These are phyloP conservation scores for Intubia oerlemansii DNA, from an alignment of 2,329 filamentous ascomycete species.

Conservation along the genomic window DNA sequence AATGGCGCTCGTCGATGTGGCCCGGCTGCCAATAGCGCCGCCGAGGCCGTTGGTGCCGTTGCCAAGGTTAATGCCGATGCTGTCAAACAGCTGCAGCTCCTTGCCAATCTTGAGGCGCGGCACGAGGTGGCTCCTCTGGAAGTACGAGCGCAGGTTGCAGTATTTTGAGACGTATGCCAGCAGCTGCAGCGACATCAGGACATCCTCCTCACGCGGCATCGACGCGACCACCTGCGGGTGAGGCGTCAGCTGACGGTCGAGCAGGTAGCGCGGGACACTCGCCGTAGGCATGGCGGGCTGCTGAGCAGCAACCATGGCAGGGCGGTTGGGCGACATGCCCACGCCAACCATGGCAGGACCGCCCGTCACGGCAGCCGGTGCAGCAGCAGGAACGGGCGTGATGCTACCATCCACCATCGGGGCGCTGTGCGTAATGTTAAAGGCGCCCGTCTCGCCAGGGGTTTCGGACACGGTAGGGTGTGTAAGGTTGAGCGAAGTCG, in stretches of 20 bases:
- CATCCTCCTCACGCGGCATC: conserved; percentile 93
- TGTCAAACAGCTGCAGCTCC: conserved; percentile 63
- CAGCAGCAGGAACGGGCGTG: conserved; percentile 19
- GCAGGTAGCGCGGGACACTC: conserved; percentile 57
- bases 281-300: conserved; percentile 52
- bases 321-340: conserved; percentile 52
- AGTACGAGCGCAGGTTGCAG: conserved; percentile 86
- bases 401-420: conserved; percentile 72
- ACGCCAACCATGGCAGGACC: conserved; percentile 16
- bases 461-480: too few species aligned
- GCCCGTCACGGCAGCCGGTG: conserved; percentile 27
- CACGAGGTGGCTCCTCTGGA: conserved; percentile 85
- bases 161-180: conserved; percentile 97
- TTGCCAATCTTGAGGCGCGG: conserved; percentile 77
- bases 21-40: not conserved
- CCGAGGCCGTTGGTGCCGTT: conserved; percentile 18
- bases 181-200: conserved; percentile 91
- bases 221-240: conserved; percentile 60
- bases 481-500: too few species aligned
- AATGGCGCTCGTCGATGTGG: too few species aligned
- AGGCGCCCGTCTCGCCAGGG: conserved; percentile 41
- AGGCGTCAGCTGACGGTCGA: conserved; percentile 50
- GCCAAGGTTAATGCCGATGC: too few species aligned
- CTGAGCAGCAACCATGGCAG: conserved; percentile 46
- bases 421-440: conserved; percentile 79